phyloP scores from a whole-genome alignment of 2,329 filamentous ascomycete species.

The Claviceps capensis region DNA sequence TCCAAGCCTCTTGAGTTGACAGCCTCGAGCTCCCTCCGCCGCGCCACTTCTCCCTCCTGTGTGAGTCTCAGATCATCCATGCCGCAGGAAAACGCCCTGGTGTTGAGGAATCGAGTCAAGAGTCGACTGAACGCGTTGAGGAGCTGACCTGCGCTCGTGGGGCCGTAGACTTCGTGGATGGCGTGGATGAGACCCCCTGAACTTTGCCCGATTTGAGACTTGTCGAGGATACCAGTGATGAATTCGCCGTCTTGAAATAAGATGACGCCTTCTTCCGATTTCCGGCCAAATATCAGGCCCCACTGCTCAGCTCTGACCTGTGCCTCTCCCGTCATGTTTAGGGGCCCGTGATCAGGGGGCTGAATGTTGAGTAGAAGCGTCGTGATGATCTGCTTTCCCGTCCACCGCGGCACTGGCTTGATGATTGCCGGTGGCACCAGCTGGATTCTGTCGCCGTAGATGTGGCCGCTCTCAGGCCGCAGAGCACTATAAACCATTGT shows the following conservation, averaged over 20 bases:
- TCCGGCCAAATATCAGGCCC: no score
- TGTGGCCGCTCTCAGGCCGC: constrained; percentile 81
- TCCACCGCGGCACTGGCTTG: constrained; percentile 76
- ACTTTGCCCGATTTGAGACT: constrained; percentile 82
- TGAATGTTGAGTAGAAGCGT: constrained; percentile 88
- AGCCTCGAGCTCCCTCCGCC: constrained; percentile 53
- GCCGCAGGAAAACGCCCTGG: constrained; percentile 92
- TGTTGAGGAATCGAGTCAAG: constrained; percentile 78
- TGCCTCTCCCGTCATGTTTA: constrained; percentile 69
- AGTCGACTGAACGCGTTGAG: constrained; percentile 82
- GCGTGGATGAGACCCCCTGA: constrained; percentile 81
- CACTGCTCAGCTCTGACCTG: constrained; percentile 69
- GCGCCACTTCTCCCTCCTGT: constrained; percentile 56
- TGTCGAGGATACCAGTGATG: constrained; percentile 84
- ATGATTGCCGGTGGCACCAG: constrained; percentile 69
- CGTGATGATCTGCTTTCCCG: constrained; percentile 89
- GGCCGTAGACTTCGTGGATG: constrained; percentile 86
- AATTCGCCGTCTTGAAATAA: constrained; percentile 79
- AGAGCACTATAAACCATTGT: constrained; percentile 86
- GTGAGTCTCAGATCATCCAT: constrained; percentile 92
- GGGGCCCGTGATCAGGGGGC: constrained; percentile 58
- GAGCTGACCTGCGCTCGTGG: constrained; percentile 71
- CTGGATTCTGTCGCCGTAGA: constrained; percentile 67
- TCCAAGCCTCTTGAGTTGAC: constrained; percentile 60
- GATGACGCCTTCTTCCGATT: constrained; percentile 67